Conservation (phyloP, 495 filamentous ascomycete genomes). For the Xylona heveae region DNA sequence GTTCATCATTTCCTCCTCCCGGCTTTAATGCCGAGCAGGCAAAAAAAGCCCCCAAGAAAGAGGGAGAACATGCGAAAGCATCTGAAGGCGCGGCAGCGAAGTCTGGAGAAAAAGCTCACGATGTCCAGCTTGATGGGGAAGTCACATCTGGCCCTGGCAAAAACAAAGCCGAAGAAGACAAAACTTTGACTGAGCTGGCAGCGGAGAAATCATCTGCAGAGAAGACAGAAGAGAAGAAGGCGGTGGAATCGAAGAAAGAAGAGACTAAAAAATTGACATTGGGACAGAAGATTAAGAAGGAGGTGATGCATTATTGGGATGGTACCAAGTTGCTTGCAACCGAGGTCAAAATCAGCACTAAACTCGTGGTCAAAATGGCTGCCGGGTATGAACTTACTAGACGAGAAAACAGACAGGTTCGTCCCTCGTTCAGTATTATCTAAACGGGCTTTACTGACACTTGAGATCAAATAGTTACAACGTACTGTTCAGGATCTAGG, state of each 20-base stretch:
- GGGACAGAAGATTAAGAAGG: constrained; percentile 81
- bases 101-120: constrained; percentile 1
- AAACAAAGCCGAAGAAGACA: constrained; percentile 22
- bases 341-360: constrained; percentile 80
- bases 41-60: constrained; percentile 55
- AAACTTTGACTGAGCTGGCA: constrained; percentile 22
- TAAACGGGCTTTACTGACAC: neutral
- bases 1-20: constrained; percentile 52
- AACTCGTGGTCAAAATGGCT: constrained; percentile 89
- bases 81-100: neutral
- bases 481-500: constrained; percentile 85
- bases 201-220: constrained; percentile 21
- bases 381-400: constrained; percentile 91
- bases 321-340: constrained; percentile 92
- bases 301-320: constrained; percentile 91
- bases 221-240: constrained; percentile 26
- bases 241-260: constrained; percentile 41
- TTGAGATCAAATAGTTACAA: constrained; percentile 34
- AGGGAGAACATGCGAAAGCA: constrained; percentile 18
- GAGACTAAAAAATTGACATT: constrained; percentile 71
- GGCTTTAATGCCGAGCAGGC: constrained; percentile 85
- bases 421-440: constrained; percentile 4
- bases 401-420: constrained; percentile 69
- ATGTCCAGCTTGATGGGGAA: constrained; percentile 13
- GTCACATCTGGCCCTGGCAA: constrained; percentile 21